phyloP scores from a whole-genome alignment of 441 rosid genomes.

The Bruguiera hainesii region DNA sequence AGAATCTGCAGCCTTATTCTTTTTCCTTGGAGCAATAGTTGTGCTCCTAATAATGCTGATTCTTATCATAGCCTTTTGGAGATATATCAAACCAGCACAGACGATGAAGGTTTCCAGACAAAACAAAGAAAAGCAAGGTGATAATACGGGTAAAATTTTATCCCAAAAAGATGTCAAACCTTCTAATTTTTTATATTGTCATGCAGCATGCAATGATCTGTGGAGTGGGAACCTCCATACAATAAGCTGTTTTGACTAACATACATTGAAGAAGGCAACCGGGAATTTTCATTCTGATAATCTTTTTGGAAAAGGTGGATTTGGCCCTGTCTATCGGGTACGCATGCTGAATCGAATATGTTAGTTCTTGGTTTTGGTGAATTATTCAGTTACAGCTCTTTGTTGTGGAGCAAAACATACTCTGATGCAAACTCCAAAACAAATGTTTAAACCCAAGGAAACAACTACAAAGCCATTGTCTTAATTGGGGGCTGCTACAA shows the following conservation, averaged over 20 bases:
- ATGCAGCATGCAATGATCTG: slow-evolving; percentile 37
- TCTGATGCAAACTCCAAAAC: too few species aligned
- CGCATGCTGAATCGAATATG: too few species aligned
- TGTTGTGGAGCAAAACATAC: too few species aligned
- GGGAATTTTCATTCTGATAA: slow-evolving; percentile 24
- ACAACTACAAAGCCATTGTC: too few species aligned
- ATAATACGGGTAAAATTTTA: background rate
- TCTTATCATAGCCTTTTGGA: slow-evolving; percentile 34
- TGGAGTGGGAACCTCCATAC: slow-evolving; percentile 42
- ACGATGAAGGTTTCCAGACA: slow-evolving; percentile 16
- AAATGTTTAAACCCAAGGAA: too few species aligned
- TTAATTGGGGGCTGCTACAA: too few species aligned
- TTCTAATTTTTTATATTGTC: background rate
- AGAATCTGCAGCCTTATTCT: slow-evolving; percentile 26
- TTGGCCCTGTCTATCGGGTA: slow-evolving; percentile 33
- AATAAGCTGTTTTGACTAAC: slow-evolving; percentile 30
- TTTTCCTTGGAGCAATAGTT: slow-evolving; percentile 41
- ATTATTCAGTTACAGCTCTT: too few species aligned
- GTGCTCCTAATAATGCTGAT: slow-evolving; percentile 38
- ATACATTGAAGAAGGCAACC: slow-evolving; percentile 30
- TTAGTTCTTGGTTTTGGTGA: too few species aligned
- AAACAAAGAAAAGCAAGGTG: slow-evolving; percentile 24
- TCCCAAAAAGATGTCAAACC: background rate
- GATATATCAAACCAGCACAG: slow-evolving; percentile 25
- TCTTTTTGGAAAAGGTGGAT: slow-evolving; percentile 34